phyloP scores from a whole-genome alignment of 1,284 basidiomycete species.

The Ustilago lituana region DNA sequence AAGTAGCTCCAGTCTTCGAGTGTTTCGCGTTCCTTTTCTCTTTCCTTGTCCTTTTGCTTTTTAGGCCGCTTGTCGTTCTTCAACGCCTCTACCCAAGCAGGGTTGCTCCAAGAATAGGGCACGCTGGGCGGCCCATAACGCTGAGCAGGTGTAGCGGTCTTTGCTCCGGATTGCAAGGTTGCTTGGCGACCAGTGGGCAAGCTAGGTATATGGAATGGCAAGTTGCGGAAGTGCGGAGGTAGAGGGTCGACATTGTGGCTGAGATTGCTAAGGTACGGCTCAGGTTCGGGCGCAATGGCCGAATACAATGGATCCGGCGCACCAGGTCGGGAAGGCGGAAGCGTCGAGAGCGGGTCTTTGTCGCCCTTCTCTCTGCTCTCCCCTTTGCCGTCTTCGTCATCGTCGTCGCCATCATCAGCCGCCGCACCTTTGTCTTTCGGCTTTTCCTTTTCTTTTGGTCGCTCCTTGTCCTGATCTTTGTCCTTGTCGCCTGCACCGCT shows the following conservation, averaged over 20 bases:
- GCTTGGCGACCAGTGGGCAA: not conserved
- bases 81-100: constrained; percentile 43
- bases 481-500: constrained; percentile 18
- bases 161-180: too few species aligned
- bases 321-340: constrained; percentile 34
- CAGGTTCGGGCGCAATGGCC: constrained; percentile 38
- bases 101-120: constrained; percentile 37
- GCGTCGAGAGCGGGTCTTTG: constrained; percentile 41
- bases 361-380: constrained; percentile 36
- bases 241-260: constrained; percentile 39
- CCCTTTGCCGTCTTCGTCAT: constrained; percentile 35
- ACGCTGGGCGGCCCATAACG: not conserved
- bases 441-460: constrained; percentile 20
- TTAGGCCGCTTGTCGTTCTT: constrained; percentile 51
- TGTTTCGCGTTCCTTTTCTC: constrained; percentile 56
- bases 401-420: constrained; percentile 33
- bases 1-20: constrained; percentile 60
- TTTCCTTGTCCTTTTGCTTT: constrained; percentile 53
- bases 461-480: constrained; percentile 22
- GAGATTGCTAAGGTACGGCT: constrained; percentile 19
- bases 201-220: constrained; percentile 40
- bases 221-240: constrained; percentile 33
- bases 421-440: constrained; percentile 20
- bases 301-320: constrained; percentile 45
- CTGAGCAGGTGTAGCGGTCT: not conserved